Evolutionary conservation across 331 rosid species (phyloP).

Genomic region (Arachis monticola): DNA sequence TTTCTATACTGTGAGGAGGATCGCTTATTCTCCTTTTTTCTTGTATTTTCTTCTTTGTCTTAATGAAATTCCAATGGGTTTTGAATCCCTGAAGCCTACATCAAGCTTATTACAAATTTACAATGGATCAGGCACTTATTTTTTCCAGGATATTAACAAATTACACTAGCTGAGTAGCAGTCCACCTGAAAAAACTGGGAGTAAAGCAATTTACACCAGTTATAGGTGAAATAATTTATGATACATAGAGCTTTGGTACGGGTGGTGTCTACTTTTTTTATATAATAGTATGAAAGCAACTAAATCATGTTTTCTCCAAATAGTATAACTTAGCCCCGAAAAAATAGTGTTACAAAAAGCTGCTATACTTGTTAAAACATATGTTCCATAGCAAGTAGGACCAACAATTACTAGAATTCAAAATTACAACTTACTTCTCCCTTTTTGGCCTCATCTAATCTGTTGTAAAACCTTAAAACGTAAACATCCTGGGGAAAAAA

Average conservation of each 20-base stretch:
- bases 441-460: slow-evolving; percentile 87
- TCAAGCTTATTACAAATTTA: slow-evolving; percentile 4
- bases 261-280: not conserved
- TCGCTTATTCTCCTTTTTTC: too few species aligned
- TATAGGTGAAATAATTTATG: slow-evolving; percentile 3
- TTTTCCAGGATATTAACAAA: slow-evolving; percentile 3
- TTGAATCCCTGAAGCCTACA: slow-evolving; percentile 11
- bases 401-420: slow-evolving; percentile 22
- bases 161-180: not conserved
- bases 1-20: slow-evolving; percentile 18
- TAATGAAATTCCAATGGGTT: slow-evolving; percentile 17
- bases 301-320: slow-evolving; percentile 5
- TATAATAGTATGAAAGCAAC: slow-evolving; percentile 15
- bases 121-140: slow-evolving; percentile 24
- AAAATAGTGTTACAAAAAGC: not conserved
- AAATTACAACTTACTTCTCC: slow-evolving; percentile 79
- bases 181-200: slow-evolving; percentile 22
- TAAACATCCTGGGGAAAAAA: slow-evolving; percentile 74
- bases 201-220: slow-evolving; percentile 13
- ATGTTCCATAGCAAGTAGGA: slow-evolving; percentile 29
- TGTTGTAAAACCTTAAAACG: slow-evolving; percentile 79
- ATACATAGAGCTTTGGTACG: slow-evolving; percentile 10
- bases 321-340: slow-evolving; percentile 1
- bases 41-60: too few species aligned
- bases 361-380: slow-evolving; percentile 8